Base-by-base conservation (phyloP, 2,329 filamentous ascomycete genomes). In the Cordyceps sp. region DNA sequence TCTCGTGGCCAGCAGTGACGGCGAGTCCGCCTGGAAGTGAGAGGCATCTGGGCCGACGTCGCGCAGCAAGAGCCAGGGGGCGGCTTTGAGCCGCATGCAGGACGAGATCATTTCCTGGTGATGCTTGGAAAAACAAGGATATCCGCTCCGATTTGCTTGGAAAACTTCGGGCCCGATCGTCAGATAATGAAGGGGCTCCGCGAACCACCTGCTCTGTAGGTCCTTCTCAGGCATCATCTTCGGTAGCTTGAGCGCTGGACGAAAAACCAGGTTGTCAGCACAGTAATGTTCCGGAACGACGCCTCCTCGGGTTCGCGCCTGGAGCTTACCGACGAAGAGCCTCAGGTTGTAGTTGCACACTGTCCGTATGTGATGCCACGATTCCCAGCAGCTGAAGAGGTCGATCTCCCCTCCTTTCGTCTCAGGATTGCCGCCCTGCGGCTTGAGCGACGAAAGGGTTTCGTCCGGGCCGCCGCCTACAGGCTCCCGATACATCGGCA, bases 331-430 rank as follows among this genome's bases (percentile, higher is more conserved):
- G 54, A 94, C 73, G 46, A 74, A 78, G 24, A 98, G 64, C 50
- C 84, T 73, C 35, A 68, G 58, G 53, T 78, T 78, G 56, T 98
- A 96, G 57, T 77, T 79, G 67, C 85, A 94, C 35, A 84, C 63
- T 33, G 76, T 78, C 33, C 90, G 71, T 45, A 98, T 79, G 16
- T 78, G 66, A 51, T 98, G 78, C 90, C 90, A 98, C 2, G 80
- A 78, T 54, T 96, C 86, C 92, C 92, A 98, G 3, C 77, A 68
- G 33, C 76, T 76, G 53, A 83, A 90, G 1, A 80, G 53, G 45
- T 88, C 78, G 37, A 77, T 59, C 16, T 73, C n/a, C n/a, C n/a
- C n/a, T n/a, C n/a, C 65, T 21, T 61, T 58, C 6, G 45, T 44
- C 36, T 13, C 41, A 41, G 10, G 53, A 48, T 2, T 53, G 13